These are phyloP conservation scores for Fusarium sp. DNA, from an alignment of 2,329 filamentous ascomycete species.

Conservation along the genomic window DNA sequence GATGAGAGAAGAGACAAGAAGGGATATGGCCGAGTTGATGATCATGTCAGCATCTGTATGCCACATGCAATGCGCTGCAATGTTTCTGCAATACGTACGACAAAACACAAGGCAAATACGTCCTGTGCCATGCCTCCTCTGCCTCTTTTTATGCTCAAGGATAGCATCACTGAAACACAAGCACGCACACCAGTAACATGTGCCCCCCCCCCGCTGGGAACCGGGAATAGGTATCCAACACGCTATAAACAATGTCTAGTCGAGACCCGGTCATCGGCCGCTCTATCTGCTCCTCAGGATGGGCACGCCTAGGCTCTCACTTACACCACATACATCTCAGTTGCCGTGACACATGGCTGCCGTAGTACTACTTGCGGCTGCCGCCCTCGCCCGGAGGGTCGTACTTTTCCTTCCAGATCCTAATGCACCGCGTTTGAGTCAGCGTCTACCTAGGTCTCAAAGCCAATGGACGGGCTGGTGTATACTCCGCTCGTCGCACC, in stretches of 20 bases:
- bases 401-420: constrained; percentile 99
- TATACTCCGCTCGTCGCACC: constrained; percentile 16
- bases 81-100: constrained; percentile 27
- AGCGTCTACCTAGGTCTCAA: constrained; percentile 22
- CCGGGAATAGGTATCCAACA: constrained; percentile 25
- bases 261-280: constrained; percentile 14
- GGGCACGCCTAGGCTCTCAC: neutral
- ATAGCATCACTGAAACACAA: constrained; percentile 25
- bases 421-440: constrained; percentile 52
- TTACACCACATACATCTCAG: constrained; percentile 26
- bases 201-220: constrained; percentile 7
- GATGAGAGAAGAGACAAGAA: constrained; percentile 33
- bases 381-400: constrained; percentile 57
- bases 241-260: constrained; percentile 20
- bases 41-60: neutral
- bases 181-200: constrained; percentile 2
- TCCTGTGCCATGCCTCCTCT: constrained; percentile 16
- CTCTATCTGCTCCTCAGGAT: neutral
- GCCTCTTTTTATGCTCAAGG: constrained; percentile 14
- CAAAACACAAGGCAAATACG: constrained; percentile 12
- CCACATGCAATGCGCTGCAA: constrained; percentile 5
- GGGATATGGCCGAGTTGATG: neutral
- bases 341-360: constrained; percentile 23
- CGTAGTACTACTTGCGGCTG: constrained; percentile 55
- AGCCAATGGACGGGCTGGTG: constrained; percentile 11